Base-by-base conservation (phyloP, 352 stramenopile genomes). In the Achlya hypogyna region DNA sequence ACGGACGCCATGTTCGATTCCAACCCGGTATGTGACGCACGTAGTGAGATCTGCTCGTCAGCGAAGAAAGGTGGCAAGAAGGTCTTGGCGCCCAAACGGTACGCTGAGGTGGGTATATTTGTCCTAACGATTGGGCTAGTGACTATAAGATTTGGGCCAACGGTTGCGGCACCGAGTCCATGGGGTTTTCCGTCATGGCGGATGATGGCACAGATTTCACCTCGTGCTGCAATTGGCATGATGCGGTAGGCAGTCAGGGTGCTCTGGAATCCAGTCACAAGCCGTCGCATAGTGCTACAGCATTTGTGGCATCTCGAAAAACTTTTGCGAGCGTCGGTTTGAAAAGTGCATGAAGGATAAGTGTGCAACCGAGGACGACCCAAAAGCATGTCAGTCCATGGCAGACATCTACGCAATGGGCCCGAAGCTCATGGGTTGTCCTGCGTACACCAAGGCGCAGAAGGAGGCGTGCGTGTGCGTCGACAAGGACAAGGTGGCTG, bases 191-290 rank as follows among this genome's bases (percentile, higher is more conserved):
- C 1, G 81, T 92, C 66, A 75, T 35, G 34, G 71, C 72, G 0
- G 63, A 56, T 20, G 59, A 65, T 6, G 20, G 65, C 4, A 53
- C 69, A 6, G 78, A 90, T 32, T 86, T 90, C 62, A 66, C 78
- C 28, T 75, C 87, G 27, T 92, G 84, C 75, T 92, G 84, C 70
- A 86, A 92, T 56, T 88, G 79, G 79, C 84, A 92, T 69, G 81
- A 92, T 65, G 81, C 76, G 51, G 83, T 91, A 75, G 31, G 76
- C 47, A 23, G 25, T 35, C 29, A 16, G 1, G 18, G 25, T 2
- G 35, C 22, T 47, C 40, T 38, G 27, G 29, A 3, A 8, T 27
- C 23, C 5, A 64, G 53, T 35, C 34, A 54, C 18, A 32, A 9
- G 9, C 42, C 6, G 6, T 14, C 6, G 6, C 27, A 12, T 43